phyloP scores from a whole-genome alignment of 2,329 filamentous ascomycete genomes.

The Huntiella savannae region DNA sequence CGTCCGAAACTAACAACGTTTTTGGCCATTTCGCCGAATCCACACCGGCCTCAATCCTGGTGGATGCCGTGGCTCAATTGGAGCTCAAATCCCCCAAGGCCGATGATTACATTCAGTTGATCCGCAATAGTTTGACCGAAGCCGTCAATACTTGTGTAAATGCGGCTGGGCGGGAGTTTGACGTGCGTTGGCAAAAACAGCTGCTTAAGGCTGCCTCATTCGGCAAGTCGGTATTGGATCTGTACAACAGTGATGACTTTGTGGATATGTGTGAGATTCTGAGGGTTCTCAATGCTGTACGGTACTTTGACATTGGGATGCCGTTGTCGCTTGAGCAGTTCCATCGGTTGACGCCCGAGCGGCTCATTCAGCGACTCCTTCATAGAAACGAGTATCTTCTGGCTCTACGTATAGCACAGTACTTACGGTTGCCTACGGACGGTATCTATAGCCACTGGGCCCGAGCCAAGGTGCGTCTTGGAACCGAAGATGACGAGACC shows the following conservation, averaged over 20 bases:
- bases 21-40: constrained; percentile 79
- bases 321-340: constrained; percentile 90
- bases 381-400: constrained; percentile 83
- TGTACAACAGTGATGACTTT: constrained; percentile 97
- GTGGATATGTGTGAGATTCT: constrained; percentile 95
- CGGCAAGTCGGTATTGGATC: constrained; percentile 88
- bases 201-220: constrained; percentile 93
- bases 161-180: constrained; percentile 83
- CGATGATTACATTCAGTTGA: constrained; percentile 92
- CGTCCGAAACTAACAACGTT: constrained; percentile 68
- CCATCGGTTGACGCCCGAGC: constrained; percentile 72
- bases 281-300: constrained; percentile 77
- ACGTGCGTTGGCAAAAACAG: constrained; percentile 81
- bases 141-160: constrained; percentile 88
- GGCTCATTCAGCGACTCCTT: constrained; percentile 66
- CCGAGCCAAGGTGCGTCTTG: constrained; percentile 74
- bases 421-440: constrained; percentile 69
- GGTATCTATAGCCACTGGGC: constrained; percentile 95
- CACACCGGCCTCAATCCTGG: constrained; percentile 73
- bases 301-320: constrained; percentile 78
- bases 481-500: constrained; percentile 68
- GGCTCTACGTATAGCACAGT: constrained; percentile 72
- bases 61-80: constrained; percentile 80
- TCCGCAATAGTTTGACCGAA: constrained; percentile 69
- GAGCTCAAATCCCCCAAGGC: constrained; percentile 91